Conservation (phyloP, 192 early-diverging fungal genomes). For the Linnemannia exigua region DNA sequence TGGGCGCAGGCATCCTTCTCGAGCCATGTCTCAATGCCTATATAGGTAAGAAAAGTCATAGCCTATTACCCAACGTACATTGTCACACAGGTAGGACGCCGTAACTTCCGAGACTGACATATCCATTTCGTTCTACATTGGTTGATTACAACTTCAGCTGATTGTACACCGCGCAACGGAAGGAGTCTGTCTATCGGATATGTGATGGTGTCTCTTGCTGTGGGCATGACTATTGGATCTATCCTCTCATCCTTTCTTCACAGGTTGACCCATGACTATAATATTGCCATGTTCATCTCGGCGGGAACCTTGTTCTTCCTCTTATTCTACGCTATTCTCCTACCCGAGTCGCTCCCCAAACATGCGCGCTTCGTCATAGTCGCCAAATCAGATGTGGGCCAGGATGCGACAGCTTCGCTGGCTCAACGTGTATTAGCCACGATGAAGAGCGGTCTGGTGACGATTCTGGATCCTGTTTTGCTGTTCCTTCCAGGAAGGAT, state of each 20-base stretch:
- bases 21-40: conserved; percentile 33
- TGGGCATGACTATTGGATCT: conserved; percentile 33
- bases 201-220: conserved; percentile 22
- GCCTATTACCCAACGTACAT: too few species aligned
- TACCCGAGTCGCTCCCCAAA: conserved; percentile 41
- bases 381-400: not conserved
- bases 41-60: conserved; percentile 24
- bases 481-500: conserved; percentile 45
- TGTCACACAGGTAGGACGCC: too few species aligned
- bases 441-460: conserved; percentile 11
- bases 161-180: conserved; percentile 35
- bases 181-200: conserved; percentile 43
- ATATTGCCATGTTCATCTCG: conserved; percentile 8
- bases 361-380: not conserved
- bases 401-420: not conserved
- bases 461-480: conserved; percentile 27
- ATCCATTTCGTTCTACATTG: not conserved
- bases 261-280: conserved; percentile 1
- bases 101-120: not conserved
- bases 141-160: conserved; percentile 6
- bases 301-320: conserved; percentile 1
- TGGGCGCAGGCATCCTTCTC: conserved; percentile 34
- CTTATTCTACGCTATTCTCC: conserved; percentile 19
- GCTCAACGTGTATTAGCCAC: not conserved
- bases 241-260: conserved; percentile 10